Conservation (phyloP, 371 early-diverging fungal genomes). For the Haplosporangium sp. region DNA sequence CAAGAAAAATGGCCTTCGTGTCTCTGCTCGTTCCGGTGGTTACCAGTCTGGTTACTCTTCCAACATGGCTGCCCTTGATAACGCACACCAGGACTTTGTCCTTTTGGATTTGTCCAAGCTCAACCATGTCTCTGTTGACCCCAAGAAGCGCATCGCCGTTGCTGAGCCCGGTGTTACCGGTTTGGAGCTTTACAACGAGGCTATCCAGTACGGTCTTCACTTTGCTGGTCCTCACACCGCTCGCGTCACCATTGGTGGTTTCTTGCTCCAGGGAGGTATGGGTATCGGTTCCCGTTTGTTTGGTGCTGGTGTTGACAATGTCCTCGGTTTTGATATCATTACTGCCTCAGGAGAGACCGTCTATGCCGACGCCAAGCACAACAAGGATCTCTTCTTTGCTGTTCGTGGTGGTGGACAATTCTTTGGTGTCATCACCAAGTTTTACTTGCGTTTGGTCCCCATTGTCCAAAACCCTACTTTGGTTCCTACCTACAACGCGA, state of each 20-base stretch:
- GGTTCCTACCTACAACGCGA: slow-evolving; percentile 40
- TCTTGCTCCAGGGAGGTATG: slow-evolving; percentile 60
- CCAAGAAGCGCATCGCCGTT: slow-evolving; percentile 31
- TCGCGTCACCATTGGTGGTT: slow-evolving; percentile 63
- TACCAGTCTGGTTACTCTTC: slow-evolving; percentile 52
- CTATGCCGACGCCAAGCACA: slow-evolving; percentile 55
- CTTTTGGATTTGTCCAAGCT: slow-evolving; percentile 43
- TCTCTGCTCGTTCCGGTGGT: slow-evolving; percentile 53
- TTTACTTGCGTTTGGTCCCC: slow-evolving; percentile 39
- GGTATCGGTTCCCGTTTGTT: slow-evolving; percentile 60
- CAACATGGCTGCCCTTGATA: slow-evolving; percentile 52
- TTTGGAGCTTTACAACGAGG: slow-evolving; percentile 29
- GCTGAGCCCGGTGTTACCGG: slow-evolving; percentile 54
- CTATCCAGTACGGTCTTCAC: slow-evolving; percentile 48
- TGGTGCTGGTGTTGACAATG: slow-evolving; percentile 63
- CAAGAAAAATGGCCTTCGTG: slow-evolving; percentile 34
- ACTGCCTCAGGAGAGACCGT: slow-evolving; percentile 61
- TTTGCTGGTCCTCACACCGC: slow-evolving; percentile 43
- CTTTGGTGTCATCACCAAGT: slow-evolving; percentile 68
- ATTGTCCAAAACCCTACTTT: slow-evolving; percentile 46
- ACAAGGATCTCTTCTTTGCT: slow-evolving; percentile 69
- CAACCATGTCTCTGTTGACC: slow-evolving; percentile 31
- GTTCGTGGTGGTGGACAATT: slow-evolving; percentile 70
- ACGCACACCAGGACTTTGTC: slow-evolving; percentile 35
- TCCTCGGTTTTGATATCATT: slow-evolving; percentile 63